phyloP scores from a whole-genome alignment of 2,329 filamentous ascomycete species.

The Tetracladium maxilliforme region DNA sequence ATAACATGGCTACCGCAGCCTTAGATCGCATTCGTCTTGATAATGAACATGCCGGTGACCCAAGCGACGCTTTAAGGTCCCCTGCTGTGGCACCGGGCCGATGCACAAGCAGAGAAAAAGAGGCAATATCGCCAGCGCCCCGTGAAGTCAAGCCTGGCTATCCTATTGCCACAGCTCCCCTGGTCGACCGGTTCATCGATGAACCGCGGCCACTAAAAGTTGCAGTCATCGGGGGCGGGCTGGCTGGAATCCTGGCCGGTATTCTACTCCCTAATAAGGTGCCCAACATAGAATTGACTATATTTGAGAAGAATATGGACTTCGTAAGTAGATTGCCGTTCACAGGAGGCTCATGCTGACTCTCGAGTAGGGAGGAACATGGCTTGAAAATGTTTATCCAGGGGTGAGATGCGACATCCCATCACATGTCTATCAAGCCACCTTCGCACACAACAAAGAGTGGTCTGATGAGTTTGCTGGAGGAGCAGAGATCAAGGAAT shows the following conservation, averaged over 20 bases:
- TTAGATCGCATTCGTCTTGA: no score
- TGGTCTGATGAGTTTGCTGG: constrained; percentile 57
- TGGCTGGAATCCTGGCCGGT: constrained; percentile 49
- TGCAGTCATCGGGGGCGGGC: constrained; percentile 48
- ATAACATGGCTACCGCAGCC: no score
- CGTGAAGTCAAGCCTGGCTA: no score
- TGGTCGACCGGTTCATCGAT: no score
- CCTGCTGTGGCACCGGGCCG: no score
- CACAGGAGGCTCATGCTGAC: constrained; percentile 5
- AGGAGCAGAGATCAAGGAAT: constrained; percentile 50
- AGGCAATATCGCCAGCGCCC: no score
- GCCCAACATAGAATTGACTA: constrained; percentile 47
- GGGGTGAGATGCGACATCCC: constrained; percentile 56
- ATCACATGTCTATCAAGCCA: constrained; percentile 54
- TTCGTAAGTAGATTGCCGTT: constrained; percentile 32
- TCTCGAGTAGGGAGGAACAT: constrained; percentile 28
- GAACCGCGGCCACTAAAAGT: constrained; percentile 1
- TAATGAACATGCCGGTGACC: no score
- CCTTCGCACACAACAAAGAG: constrained; percentile 50
- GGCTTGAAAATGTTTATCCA: constrained; percentile 43
- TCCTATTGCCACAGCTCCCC: constrained; percentile 3
- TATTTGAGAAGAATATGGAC: constrained; percentile 54
- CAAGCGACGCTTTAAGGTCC: no score
- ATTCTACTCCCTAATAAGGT: constrained; percentile 54
- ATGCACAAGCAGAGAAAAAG: no score